Base-by-base conservation (phyloP, 176 grass and related monocot species). In the Echinochloa phyllopogon region DNA sequence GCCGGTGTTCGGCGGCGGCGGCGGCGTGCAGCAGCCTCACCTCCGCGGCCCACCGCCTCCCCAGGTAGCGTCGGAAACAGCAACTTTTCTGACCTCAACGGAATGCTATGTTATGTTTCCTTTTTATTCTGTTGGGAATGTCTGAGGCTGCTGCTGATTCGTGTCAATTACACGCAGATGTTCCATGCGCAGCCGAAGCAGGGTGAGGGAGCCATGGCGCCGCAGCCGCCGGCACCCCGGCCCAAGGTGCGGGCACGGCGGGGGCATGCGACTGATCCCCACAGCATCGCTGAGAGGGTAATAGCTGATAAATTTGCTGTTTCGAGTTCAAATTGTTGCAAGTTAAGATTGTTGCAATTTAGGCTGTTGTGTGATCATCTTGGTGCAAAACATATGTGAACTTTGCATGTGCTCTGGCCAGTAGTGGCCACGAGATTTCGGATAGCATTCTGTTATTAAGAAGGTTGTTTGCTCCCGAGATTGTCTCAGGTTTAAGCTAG, bases 281-380 rank as follows among this genome's bases (percentile, higher is more conserved):
- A 97, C 88, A 97, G 94, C 40, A 97, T 97, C 10, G 94, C 94
- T 1, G 94, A 97, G 82, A 80, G 94, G 83, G 91, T 94, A 86
- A 71, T 68, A 65, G 29, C 76, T 67, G 39, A 36, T n/a, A 27
- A 79, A 51, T 36, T 11, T 61, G 21, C 14, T 21, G 5, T 44
- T 75, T 39, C 36, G 2, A 45, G 1, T 76, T 72, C 39, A 18
- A 76, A 38, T n/a, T 18, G 17, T n/a, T 43, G 36, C 65, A 2
- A 45, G 1, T 76, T 72, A 45, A 18, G 70, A 38, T n/a, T 18
- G 17, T 16, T 43, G 36, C 65, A 6, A 9, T 75, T 42, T 43
- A 40, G n/a, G 7, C 6, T 41, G 11, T 29, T 15, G 0, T 40
- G 61, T 61, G 25, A 14, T 69, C 49, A 4, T 25, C 18, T 13